Evolutionary conservation across 1,139 yeast genomes (phyloP), one percentile per base, ranked within the genome.

Genomic region (Suhomyces panamericanus): DNA sequence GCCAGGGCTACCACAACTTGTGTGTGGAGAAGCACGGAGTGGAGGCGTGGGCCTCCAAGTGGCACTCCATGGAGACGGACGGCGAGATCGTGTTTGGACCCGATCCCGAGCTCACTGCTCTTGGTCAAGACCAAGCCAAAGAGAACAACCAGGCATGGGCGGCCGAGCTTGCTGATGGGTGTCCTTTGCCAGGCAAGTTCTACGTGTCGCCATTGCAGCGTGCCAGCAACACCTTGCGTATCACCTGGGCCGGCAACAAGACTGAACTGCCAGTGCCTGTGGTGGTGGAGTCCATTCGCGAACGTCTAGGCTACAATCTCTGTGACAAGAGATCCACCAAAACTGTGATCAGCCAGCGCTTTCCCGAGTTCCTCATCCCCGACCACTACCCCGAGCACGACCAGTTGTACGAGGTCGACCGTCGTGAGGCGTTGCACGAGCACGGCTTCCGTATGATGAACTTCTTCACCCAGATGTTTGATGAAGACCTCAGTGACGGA

Each of bases 71-170:
- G 38, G 64, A 62, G 40, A 75, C 75, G 2, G 77, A 73, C 49
- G 78, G 75, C 11, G 66, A 70, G 32, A 60, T 69, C n/a, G 67
- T 63, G 2, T 72, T 75, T 72, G 80, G 70, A 2, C 79, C 79
- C 0, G 79, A 74, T 52, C 73, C 79, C 7, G 67, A 64, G 35
- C 67, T 74, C 51, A 73, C 77, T 13, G 64, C 58, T 2, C 58
- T 66, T 44, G 78, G 78, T 1, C 46, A 58, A 20, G 51, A 51
- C 13, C 77, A 73, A 51, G 78, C 78, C 14, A 56, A 56, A 40
- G 59, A 56, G 32, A 60, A 60, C 44, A 46, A 54, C 43, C 45
- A 35, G n/a, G 56, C 54, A 13, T 60, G 63, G 64, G 44, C 48
- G 33, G 40, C 44, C 16, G 59, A 58, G 37, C 42, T 59, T 3